Base-by-base conservation (phyloP, 768 basidiomycete species). In the Serendipita sp. region DNA sequence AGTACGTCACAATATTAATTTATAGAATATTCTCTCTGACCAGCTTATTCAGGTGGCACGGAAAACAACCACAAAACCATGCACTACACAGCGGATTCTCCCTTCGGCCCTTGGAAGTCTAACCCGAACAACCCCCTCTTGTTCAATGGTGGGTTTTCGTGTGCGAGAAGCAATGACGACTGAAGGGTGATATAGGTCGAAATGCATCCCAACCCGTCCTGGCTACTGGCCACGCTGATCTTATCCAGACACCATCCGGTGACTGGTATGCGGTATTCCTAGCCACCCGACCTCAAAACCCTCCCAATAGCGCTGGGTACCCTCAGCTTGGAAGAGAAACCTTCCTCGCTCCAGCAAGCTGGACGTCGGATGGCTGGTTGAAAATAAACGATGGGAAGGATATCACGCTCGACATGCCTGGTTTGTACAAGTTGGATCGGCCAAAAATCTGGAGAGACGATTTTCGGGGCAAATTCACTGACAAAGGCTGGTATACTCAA, bases 281-380 rank as follows among this genome's bases (percentile, higher is more conserved):
- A 5, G 63, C 40, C 18, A 63, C 63, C 3, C 63, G 63, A 2
- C 63, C 63, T n/a, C 63, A 63, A 31, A 33, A 33, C 63, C 40
- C 29, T 10, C 13, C 16, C 52, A n/a, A 33, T 27, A 63, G 45
- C 63, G 29, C 43, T 8, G 43, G 40, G 37, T 45, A 63, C 44
- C 43, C 45, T 37, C 37, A 27, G 44, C 44, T 63, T 31, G 63
- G 63, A 4, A 40, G 63, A 8, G 63, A 63, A 45, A 48, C 63
- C 2, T 63, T 63, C 44, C n/a, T 63, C 4, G 43, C n/a, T 11
- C 63, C 63, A 8, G 63, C 45, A 6, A 48, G 31, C 16, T 63
- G 63, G 63, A 63, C 63, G 11, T 6, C 8, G 13, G 63, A 63
- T 45, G 63, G 63, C 15, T 63, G 63, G 63, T 45, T 45, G 4